These are phyloP conservation scores for Aphanomyces stellatus DNA, from an alignment of 352 stramenopile genomes.

Conservation along the genomic window DNA sequence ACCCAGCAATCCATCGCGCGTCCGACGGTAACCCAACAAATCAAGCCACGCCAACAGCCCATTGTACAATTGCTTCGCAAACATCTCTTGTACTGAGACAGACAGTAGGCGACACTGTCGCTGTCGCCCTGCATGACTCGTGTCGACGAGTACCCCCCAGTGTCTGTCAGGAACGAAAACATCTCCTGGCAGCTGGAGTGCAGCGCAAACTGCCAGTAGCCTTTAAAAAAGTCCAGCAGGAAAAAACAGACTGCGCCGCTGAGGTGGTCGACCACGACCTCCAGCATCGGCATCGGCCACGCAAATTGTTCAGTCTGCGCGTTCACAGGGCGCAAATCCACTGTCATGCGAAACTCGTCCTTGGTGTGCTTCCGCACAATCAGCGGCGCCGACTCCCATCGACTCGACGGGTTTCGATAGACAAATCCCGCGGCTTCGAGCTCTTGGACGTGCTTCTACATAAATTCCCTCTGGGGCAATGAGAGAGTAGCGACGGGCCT, in stretches of 20 bases:
- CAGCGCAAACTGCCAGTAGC: constrained; percentile 16
- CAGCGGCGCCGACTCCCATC: constrained; percentile 19
- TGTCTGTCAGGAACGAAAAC: constrained; percentile 22
- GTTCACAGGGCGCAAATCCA: constrained; percentile 19
- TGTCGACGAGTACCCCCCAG: constrained; percentile 21
- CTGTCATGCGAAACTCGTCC: constrained; percentile 17
- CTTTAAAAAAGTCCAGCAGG: constrained; percentile 8
- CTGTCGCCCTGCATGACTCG: constrained; percentile 22
- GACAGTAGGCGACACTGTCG: constrained; percentile 23
- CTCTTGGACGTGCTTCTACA: constrained; percentile 13
- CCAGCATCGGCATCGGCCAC: constrained; percentile 20
- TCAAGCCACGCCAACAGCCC: neutral
- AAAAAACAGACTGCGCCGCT: constrained; percentile 3
- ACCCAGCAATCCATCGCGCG: no score
- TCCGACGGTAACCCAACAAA: constrained; percentile 16
- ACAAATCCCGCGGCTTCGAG: constrained; percentile 16
- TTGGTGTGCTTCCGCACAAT: constrained; percentile 23
- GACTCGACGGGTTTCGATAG: constrained; percentile 9
- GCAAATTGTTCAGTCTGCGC: constrained; percentile 9
- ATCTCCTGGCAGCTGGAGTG: constrained; percentile 20
- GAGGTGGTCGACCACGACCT: constrained; percentile 5
- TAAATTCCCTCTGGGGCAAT: constrained; percentile 12
- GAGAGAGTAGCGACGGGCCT: constrained; percentile 10
- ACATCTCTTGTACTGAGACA: constrained; percentile 23
- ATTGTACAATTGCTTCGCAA: constrained; percentile 11